A percentile compares a stretch with the other conserved stretches of the same genome.
Conservation (phyloP, 805 yeast genomes). For the Helenozyma rhizophorensis region DNA sequence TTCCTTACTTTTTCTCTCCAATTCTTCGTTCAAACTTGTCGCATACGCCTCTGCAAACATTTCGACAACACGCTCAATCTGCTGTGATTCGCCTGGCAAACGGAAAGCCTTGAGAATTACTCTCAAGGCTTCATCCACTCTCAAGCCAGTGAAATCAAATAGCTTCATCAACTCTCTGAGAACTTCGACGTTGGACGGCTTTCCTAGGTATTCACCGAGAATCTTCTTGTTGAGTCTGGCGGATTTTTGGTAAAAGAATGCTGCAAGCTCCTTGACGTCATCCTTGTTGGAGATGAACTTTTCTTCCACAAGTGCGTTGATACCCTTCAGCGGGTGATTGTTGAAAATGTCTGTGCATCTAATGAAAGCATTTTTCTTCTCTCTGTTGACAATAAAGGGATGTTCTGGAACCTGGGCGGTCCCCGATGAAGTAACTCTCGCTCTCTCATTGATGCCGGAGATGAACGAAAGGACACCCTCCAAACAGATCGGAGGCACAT, state of each 20-base stretch:
- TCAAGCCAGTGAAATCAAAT: slow-evolving; percentile 69
- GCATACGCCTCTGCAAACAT: slow-evolving; percentile 79
- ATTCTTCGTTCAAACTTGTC: too few species aligned
- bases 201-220: slow-evolving; percentile 81
- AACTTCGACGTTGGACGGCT: slow-evolving; percentile 59
- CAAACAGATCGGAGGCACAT: slow-evolving; percentile 88
- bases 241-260: slow-evolving; percentile 72
- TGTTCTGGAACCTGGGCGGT: slow-evolving; percentile 10
- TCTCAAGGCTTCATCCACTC: slow-evolving; percentile 93
- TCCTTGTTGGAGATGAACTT: slow-evolving; percentile 51
- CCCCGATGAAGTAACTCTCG: slow-evolving; percentile 25
- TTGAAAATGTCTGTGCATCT: slow-evolving; percentile 74
- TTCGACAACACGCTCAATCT: slow-evolving; percentile 89
- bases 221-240: slow-evolving; percentile 82
- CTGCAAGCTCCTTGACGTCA: slow-evolving; percentile 63
- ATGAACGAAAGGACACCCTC: slow-evolving; percentile 79
- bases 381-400: slow-evolving; percentile 38
- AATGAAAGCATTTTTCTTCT: slow-evolving; percentile 69
- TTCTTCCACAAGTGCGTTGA: slow-evolving; percentile 56
- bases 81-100: slow-evolving; percentile 96
- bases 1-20: slow-evolving; percentile 40
- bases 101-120: slow-evolving; percentile 77
- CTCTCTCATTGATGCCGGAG: slow-evolving; percentile 53
- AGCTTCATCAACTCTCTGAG: slow-evolving; percentile 60
- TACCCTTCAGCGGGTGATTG: slow-evolving; percentile 72